Evolutionary conservation across 768 basidiomycete species (phyloP).

Genomic region (Lentinula detonsa): DNA sequence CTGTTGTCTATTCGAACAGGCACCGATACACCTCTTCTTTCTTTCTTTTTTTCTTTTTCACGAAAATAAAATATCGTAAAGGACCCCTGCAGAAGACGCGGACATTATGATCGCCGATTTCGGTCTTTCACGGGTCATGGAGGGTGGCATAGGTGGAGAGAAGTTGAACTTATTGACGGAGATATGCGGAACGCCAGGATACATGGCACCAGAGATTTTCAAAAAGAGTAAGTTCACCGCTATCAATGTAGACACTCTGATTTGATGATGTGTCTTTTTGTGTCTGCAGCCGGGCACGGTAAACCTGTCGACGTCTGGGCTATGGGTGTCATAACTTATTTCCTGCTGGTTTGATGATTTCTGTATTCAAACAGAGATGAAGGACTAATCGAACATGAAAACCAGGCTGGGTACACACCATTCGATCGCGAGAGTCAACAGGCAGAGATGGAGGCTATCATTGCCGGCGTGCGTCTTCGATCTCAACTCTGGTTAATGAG

Average conservation of each 20-base stretch:
- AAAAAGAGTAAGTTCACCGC: constrained; percentile 57
- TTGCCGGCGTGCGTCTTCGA: constrained; percentile 42
- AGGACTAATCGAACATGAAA: constrained; percentile 53
- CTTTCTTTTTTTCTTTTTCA: neutral
- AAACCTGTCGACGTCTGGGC: constrained; percentile 97
- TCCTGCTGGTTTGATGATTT: neutral
- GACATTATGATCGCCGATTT: constrained; percentile 99
- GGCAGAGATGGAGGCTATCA: constrained; percentile 94
- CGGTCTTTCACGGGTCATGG: constrained; percentile 85
- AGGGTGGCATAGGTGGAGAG: constrained; percentile 88
- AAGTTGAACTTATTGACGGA: constrained; percentile 87
- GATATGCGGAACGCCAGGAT: constrained; percentile 94
- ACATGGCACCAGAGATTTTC: constrained; percentile 97
- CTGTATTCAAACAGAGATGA: neutral
- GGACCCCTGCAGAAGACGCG: constrained; percentile 75
- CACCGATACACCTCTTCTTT: neutral
- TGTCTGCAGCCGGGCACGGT: constrained; percentile 69
- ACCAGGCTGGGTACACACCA: constrained; percentile 89
- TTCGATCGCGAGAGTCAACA: constrained; percentile 89
- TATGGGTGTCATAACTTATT: constrained; percentile 89
- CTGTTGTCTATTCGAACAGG: neutral
- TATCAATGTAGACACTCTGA: neutral
- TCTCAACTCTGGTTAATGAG: neutral
- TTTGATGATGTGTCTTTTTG: neutral
- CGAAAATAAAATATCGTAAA: neutral